Evolutionary conservation across 2,329 filamentous ascomycete species (phyloP), one percentile per base, ranked within the genome.

Genomic region (Ceratocystiopsis minuta): DNA sequence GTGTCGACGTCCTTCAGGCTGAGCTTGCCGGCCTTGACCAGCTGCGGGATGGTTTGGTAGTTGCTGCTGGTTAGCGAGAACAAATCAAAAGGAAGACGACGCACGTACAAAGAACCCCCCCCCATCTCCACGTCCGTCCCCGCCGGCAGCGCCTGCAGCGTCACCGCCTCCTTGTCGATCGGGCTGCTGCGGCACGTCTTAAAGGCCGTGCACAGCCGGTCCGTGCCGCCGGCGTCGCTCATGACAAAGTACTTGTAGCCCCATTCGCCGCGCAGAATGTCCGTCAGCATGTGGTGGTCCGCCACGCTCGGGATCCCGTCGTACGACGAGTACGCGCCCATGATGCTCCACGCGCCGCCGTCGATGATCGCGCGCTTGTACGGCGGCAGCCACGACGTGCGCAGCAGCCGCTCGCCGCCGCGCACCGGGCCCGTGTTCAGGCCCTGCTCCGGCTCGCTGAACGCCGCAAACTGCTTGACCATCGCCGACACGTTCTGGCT

Each of bases 381-480:
- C 0, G 72, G 52, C 3, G 71, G 72, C 4, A 78, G 58, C 46
- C 66, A 67, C 3, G 69, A 73, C 32, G 65, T 71, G 32, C 70
- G 61, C 4, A 74, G 66, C 50, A 69, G 63, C 37, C 68, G 56
- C 46, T 69, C 66, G 36, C 69, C 66, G 12, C 66, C 66, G 48
- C 70, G 68, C 1, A 69, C 66, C 1, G 67, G 66, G 0, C 67
- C 77, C 10, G 73, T 77, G 54, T 85, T 85, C 36, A 85, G 56
- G 2, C 80, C 80, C 54, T 84, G 78, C 51, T 85, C 80, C 0
- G 78, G 79, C 1, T 64, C 63, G 38, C 68, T 78, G 52, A 75
- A 83, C 1, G 70, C 80, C 13, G 75, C 76, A 54, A 79, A 85
- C 54, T 86, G 80, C 60, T 85, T 86, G 38, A 85, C 75, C 57